phyloP scores from a whole-genome alignment of 2,329 filamentous ascomycete genomes.

The Calonectria honghensis region DNA sequence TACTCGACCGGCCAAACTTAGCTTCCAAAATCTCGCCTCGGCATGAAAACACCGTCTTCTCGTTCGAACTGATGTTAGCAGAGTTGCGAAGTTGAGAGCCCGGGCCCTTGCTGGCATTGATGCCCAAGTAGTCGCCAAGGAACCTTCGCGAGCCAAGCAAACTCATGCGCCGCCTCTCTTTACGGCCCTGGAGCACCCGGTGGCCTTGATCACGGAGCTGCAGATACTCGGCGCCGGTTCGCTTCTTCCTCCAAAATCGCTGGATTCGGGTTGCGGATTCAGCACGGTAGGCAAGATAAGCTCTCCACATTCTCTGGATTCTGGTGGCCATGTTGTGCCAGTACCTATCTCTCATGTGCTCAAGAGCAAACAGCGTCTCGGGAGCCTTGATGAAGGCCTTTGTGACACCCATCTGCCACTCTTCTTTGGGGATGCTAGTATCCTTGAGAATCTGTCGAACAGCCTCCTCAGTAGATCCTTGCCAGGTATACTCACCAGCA shows the following conservation, averaged over 20 bases:
- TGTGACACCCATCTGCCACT: slow-evolving; percentile 97
- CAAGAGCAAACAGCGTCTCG: slow-evolving; percentile 95
- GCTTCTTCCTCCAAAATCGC: slow-evolving; percentile 95
- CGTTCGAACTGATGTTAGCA: slow-evolving; percentile 81
- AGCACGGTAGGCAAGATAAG: slow-evolving; percentile 92
- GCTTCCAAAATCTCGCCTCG: slow-evolving; percentile 92
- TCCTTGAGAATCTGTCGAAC: slow-evolving; percentile 96
- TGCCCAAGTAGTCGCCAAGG: slow-evolving; percentile 94
- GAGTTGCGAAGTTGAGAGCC: slow-evolving; percentile 87
- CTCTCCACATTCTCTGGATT: slow-evolving; percentile 97
- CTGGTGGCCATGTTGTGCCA: slow-evolving; percentile 99
- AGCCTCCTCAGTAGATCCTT: slow-evolving; percentile 89
- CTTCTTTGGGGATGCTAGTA: slow-evolving; percentile 94
- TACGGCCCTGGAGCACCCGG: slow-evolving; percentile 85
- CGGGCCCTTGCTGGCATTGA: slow-evolving; percentile 86
- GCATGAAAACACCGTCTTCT: slow-evolving; percentile 91
- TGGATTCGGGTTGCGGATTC: slow-evolving; percentile 97
- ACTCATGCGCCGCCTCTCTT: slow-evolving; percentile 94
- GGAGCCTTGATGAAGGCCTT: slow-evolving; percentile 99
- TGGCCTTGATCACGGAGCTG: slow-evolving; percentile 93
- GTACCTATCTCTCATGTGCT: slow-evolving; percentile 98
- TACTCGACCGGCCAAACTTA: slow-evolving; percentile 97
- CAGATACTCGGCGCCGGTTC: slow-evolving; percentile 91
- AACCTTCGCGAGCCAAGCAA: slow-evolving; percentile 93
- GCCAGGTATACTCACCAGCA: slow-evolving; percentile 97